These are phyloP conservation scores for Wickerhamiella sergipiensis DNA, from an alignment of 805 yeast genomes.

Conservation along the genomic window DNA sequence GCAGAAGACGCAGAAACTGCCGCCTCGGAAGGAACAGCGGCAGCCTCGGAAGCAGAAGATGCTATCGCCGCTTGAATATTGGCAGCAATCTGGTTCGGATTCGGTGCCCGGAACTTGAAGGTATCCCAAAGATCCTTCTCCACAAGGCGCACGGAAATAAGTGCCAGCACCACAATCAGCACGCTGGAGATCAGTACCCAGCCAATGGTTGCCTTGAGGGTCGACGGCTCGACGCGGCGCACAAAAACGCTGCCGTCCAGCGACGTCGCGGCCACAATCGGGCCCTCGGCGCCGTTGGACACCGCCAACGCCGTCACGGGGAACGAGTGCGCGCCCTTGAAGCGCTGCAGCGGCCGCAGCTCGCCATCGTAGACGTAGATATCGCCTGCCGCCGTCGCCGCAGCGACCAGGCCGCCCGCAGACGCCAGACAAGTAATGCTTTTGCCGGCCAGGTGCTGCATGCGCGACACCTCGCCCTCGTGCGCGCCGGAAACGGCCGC, in stretches of 20 bases:
- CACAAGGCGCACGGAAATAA: neutral
- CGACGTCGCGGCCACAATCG: conserved; percentile 7
- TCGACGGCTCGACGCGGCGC: conserved; percentile 1
- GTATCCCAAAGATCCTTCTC: neutral
- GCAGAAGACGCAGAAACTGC: too few species aligned
- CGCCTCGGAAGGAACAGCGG: too few species aligned
- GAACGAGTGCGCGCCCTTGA: conserved; percentile 9
- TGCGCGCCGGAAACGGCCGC: neutral
- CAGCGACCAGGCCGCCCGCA: conserved; percentile 8
- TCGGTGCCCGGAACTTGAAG: neutral
- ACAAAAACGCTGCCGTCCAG: conserved; percentile 14
- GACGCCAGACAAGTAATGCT: neutral
- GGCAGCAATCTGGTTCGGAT: conserved; percentile 1
- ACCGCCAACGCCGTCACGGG: conserved; percentile 17
- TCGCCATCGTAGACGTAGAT: conserved; percentile 6
- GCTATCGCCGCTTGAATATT: conserved; percentile 2
- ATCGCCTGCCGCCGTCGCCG: conserved; percentile 16
- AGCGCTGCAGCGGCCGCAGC: conserved; percentile 3
- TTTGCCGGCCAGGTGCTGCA: conserved; percentile 5
- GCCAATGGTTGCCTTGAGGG: conserved; percentile 5
- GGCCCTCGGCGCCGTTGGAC: conserved; percentile 3
- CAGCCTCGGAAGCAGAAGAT: neutral
- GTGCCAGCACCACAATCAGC: conserved; percentile 7
- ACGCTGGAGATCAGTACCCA: conserved; percentile 11
- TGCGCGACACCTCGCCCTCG: neutral